phyloP scores from a whole-genome alignment of 176 grass and related monocot species.

The Tuctoria greenei region DNA sequence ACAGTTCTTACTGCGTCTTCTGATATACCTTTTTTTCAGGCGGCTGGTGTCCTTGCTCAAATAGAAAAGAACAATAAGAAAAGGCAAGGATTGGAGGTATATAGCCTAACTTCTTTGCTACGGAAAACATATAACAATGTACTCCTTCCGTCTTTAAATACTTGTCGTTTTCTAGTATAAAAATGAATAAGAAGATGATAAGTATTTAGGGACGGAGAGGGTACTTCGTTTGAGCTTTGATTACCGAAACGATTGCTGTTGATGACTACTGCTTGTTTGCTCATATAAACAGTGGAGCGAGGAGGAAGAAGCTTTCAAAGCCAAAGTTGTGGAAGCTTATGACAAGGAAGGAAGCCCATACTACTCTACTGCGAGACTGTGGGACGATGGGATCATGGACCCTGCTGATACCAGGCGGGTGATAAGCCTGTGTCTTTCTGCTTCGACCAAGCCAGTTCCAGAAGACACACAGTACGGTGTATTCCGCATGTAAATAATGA shows the following conservation, averaged over 20 bases:
- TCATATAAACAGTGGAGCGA: conserved; percentile 57
- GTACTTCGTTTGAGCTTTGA: too few relatives aligned
- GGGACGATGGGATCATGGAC: conserved; percentile 96
- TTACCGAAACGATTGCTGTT: background rate
- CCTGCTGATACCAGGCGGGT: conserved; percentile 81
- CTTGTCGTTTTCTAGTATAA: too few relatives aligned
- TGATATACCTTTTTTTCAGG: conserved; percentile 45
- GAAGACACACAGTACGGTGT: conserved; percentile 89
- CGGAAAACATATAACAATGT: background rate
- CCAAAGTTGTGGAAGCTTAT: conserved; percentile 69
- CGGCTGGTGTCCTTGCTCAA: conserved; percentile 90
- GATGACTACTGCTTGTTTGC: background rate
- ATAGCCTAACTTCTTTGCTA: conserved; percentile 3
- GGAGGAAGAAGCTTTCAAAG: conserved; percentile 76
- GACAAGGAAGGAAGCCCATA: conserved; percentile 90
- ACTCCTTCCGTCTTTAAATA: too few relatives aligned
- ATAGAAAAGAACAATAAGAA: conserved; percentile 92
- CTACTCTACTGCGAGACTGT: conserved; percentile 86
- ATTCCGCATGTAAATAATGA: conserved; percentile 66
- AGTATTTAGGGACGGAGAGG: too few relatives aligned
- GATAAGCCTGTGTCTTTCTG: conserved; percentile 84
- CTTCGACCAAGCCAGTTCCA: conserved; percentile 56
- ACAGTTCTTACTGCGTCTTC: background rate
- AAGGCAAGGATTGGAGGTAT: conserved; percentile 84
- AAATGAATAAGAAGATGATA: too few relatives aligned